Evolutionary conservation across 768 basidiomycete genomes (phyloP).

Genomic region (Agrocybe pediades): DNA sequence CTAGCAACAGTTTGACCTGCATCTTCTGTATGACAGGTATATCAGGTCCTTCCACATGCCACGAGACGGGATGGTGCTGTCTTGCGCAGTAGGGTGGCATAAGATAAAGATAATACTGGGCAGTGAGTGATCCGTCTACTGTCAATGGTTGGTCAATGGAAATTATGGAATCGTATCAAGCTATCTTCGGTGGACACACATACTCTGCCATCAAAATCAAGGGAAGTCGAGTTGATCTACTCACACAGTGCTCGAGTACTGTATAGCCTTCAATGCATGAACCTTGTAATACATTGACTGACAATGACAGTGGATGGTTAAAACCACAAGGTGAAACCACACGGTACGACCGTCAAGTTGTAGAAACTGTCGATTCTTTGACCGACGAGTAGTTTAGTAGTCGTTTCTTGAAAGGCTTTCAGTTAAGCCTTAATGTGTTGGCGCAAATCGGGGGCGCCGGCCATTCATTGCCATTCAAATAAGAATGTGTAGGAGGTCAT

Average conservation of each 20-base stretch:
- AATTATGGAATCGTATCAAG: not conserved
- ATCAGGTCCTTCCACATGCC: too few species aligned
- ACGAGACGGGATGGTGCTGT: too few species aligned
- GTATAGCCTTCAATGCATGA: not conserved
- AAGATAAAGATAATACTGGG: not conserved
- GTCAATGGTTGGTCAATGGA: too few species aligned
- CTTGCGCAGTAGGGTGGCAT: too few species aligned
- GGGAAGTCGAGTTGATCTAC: not conserved
- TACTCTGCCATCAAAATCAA: not conserved
- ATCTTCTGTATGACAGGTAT: too few species aligned
- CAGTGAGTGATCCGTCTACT: not conserved
- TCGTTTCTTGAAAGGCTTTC: too few species aligned
- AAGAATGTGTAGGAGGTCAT: too few species aligned
- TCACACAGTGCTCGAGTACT: too few species aligned
- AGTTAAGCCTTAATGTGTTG: too few species aligned
- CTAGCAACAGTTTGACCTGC: too few species aligned
- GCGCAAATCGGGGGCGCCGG: not conserved
- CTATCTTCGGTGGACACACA: not conserved
- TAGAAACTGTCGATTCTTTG: not conserved
- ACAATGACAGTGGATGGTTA: not conserved
- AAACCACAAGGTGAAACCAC: not conserved
- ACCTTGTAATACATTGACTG: not conserved
- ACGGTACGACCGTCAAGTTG: not conserved
- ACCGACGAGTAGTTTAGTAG: not conserved
- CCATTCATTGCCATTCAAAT: too few species aligned